Evolutionary conservation across 768 basidiomycete genomes (phyloP).

Genomic region (Calvatia gigantea): DNA sequence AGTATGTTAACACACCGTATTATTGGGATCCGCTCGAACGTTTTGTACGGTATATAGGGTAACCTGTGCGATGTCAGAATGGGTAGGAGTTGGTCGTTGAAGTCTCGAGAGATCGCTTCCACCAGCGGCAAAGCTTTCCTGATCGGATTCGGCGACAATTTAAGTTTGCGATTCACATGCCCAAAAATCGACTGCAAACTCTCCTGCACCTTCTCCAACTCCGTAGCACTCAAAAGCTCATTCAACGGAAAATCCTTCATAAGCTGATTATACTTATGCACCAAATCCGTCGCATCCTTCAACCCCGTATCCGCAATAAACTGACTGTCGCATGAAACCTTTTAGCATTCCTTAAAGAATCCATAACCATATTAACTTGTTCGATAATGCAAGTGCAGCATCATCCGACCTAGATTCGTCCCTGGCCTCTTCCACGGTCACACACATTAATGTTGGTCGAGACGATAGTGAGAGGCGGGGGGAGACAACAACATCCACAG

Average conservation of each 20-base stretch:
- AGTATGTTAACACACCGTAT: slow-evolving; percentile 49
- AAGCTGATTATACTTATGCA: slow-evolving; percentile 96
- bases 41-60: slow-evolving; percentile 92
- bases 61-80: slow-evolving; percentile 89
- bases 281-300: slow-evolving; percentile 88
- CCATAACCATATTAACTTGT: slow-evolving; percentile 90
- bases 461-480: too few species aligned
- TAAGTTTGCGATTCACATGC: slow-evolving; percentile 94
- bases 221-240: slow-evolving; percentile 93
- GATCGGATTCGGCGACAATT: slow-evolving; percentile 96
- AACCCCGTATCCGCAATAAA: slow-evolving; percentile 97
- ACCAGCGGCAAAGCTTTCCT: slow-evolving; percentile 94
- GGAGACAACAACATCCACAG: too few species aligned
- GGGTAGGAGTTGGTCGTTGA: slow-evolving; percentile 90
- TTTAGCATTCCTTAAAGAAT: slow-evolving; percentile 92
- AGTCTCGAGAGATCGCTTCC: slow-evolving; percentile 96
- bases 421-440: too few species aligned
- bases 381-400: too few species aligned
- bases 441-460: too few species aligned
- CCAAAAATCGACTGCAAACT: slow-evolving; percentile 82
- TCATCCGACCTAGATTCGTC: too few species aligned
- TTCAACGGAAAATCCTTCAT: slow-evolving; percentile 99
- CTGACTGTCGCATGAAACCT: slow-evolving; percentile 96
- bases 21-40: slow-evolving; percentile 79
- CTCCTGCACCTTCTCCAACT: slow-evolving; percentile 93